phyloP scores from a whole-genome alignment of 2,329 filamentous ascomycete genomes.

The Pezicula neosporulosa region DNA sequence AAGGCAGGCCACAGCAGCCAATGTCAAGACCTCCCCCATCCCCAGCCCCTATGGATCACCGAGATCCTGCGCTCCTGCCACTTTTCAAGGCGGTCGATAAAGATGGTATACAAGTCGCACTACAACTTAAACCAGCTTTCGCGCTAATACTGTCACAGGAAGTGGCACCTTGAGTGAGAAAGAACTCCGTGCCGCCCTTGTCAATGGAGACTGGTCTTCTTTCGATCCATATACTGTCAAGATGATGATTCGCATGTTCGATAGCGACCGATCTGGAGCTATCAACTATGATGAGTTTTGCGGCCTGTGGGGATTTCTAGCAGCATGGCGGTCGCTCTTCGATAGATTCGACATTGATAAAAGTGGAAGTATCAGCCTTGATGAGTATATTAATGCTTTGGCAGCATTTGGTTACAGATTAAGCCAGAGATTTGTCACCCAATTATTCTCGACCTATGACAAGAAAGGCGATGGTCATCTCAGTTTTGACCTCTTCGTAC shows the following conservation, averaged over 20 bases:
- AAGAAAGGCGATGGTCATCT: conserved; percentile 67
- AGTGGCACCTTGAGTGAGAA: conserved; percentile 80
- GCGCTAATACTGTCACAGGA: conserved; percentile 38
- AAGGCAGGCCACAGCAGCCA: conserved; percentile 43
- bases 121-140: neutral
- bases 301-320: conserved; percentile 92
- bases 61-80: conserved; percentile 74
- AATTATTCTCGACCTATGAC: conserved; percentile 88
- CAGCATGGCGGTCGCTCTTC: conserved; percentile 90
- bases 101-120: conserved; percentile 51
- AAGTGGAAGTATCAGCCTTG: conserved; percentile 79
- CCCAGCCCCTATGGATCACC: conserved; percentile 50
- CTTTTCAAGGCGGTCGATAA: conserved; percentile 92
- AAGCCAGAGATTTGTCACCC: conserved; percentile 75
- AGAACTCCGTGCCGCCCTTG: conserved; percentile 84
- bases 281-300: conserved; percentile 97
- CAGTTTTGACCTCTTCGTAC: conserved; percentile 95
- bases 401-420: conserved; percentile 92
- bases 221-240: conserved; percentile 93
- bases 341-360: conserved; percentile 90
- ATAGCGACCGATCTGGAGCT: conserved; percentile 81
- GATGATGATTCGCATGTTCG: conserved; percentile 99
- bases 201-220: conserved; percentile 93
- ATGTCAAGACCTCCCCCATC: conserved; percentile 63
- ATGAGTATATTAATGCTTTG: conserved; percentile 87